Evolutionary conservation across 1,139 yeast species (phyloP).

Genomic region (Hansenula sp.): DNA sequence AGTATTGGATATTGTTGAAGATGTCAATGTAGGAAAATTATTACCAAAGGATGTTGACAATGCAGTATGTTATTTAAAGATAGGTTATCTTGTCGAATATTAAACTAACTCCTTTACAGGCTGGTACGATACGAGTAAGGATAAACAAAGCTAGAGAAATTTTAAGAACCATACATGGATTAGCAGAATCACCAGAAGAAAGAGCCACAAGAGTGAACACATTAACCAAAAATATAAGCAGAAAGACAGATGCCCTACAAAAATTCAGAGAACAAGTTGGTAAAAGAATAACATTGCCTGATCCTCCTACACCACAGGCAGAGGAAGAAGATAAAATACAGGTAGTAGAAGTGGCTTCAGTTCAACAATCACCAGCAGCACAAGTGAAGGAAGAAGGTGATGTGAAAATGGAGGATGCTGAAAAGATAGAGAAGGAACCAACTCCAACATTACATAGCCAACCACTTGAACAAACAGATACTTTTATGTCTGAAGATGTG

Average conservation of each 20-base stretch:
- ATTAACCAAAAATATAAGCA: slow-evolving; percentile 13
- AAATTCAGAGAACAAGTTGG: slow-evolving; percentile 11
- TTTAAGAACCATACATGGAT: slow-evolving; percentile 16
- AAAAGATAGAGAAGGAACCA: background rate
- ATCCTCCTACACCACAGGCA: background rate
- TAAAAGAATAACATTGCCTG: slow-evolving; percentile 6
- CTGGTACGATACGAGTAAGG: slow-evolving; percentile 17
- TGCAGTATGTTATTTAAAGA: no score
- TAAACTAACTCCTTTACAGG: slow-evolving; percentile 3
- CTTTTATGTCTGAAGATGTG: background rate
- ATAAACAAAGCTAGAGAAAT: slow-evolving; percentile 17
- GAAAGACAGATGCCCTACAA: slow-evolving; percentile 10
- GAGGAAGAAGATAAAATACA: background rate
- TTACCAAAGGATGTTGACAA: slow-evolving; percentile 22
- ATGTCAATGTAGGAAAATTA: slow-evolving; percentile 18
- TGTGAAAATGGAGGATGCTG: background rate
- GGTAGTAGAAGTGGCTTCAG: background rate
- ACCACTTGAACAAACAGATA: background rate
- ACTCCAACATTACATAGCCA: background rate
- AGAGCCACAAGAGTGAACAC: slow-evolving; percentile 13
- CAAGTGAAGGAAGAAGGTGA: background rate
- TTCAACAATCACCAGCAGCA: background rate
- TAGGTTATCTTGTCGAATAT: no score
- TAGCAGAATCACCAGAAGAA: slow-evolving; percentile 20
- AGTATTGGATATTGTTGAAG: slow-evolving; percentile 21